These are phyloP conservation scores for Fusarium solani-melongenae DNA, from an alignment of 2,329 filamentous ascomycete genomes.

Conservation along the genomic window DNA sequence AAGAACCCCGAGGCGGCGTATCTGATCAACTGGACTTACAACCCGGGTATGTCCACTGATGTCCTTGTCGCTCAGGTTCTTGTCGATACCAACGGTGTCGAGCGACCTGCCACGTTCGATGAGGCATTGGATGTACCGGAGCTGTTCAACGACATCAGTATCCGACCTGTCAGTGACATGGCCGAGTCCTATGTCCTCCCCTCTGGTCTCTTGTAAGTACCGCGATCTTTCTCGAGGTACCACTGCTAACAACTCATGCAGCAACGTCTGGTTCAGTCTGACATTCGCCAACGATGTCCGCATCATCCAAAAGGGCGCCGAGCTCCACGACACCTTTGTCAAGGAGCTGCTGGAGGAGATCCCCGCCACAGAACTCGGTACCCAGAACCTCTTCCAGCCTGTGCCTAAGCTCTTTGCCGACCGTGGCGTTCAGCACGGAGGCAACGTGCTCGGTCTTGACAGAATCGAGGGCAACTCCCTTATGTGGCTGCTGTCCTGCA, in stretches of 20 bases:
- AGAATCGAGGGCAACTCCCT: conserved; percentile 48
- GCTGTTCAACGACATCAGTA: conserved; percentile 28
- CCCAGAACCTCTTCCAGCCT: conserved; percentile 48
- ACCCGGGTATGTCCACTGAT: conserved; percentile 20
- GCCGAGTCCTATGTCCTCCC: conserved; percentile 9
- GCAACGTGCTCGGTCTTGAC: conserved; percentile 49
- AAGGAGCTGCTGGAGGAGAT: conserved; percentile 40
- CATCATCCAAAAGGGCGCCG: conserved; percentile 45
- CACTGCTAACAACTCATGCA: neutral
- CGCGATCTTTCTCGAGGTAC: too few relatives aligned
- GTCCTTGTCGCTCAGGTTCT: conserved; percentile 30
- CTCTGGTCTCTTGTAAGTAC: conserved; percentile 38
- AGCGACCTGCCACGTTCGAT: conserved; percentile 39
- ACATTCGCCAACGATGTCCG: conserved; percentile 40
- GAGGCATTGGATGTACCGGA: conserved; percentile 33
- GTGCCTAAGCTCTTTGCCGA: conserved; percentile 40
- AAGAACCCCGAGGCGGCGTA: conserved; percentile 32
- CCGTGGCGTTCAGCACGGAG: conserved; percentile 38
- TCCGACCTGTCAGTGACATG: conserved; percentile 23
- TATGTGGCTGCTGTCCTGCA: conserved; percentile 51
- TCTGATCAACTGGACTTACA: conserved; percentile 34
- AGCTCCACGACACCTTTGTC: conserved; percentile 42
- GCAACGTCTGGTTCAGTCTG: conserved; percentile 31
- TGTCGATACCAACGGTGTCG: conserved; percentile 27
- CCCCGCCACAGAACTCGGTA: conserved; percentile 38